Percentiles rank a stretch among this genome's conserved stretches.
phyloP scores from a whole-genome alignment of 2,329 filamentous ascomycete species.

The Fusarium aywerte region DNA sequence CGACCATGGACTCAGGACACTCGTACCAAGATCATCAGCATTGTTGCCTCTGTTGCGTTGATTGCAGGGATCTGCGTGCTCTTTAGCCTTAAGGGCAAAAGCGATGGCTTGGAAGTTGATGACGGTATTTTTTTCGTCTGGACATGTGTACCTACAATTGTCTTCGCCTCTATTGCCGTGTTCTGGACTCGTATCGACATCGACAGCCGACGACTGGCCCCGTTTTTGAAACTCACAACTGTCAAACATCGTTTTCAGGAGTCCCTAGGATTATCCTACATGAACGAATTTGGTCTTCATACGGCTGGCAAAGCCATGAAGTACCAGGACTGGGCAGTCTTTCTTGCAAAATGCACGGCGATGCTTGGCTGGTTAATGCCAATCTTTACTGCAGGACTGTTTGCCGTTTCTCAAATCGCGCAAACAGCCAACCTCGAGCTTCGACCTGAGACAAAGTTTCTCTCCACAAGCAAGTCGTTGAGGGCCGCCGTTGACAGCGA shows the following conservation, averaged over 20 bases:
- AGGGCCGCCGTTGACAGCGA: constrained; percentile 25
- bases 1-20: constrained; percentile 43
- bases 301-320: constrained; percentile 42
- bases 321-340: constrained; percentile 45
- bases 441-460: constrained; percentile 36
- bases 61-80: constrained; percentile 40
- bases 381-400: constrained; percentile 46
- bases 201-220: constrained; percentile 43
- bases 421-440: constrained; percentile 39
- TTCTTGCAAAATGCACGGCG: constrained; percentile 41
- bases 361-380: constrained; percentile 47
- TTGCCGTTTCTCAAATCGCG: constrained; percentile 38
- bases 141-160: constrained; percentile 44
- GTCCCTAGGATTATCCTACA: constrained; percentile 44
- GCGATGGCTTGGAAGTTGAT: constrained; percentile 34
- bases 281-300: constrained; percentile 45
- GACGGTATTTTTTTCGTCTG: constrained; percentile 40
- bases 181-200: constrained; percentile 45
- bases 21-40: constrained; percentile 24
- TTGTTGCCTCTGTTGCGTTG: constrained; percentile 28
- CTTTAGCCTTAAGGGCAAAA: constrained; percentile 34
- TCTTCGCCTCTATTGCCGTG: constrained; percentile 34
- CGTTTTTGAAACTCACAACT: constrained; percentile 42
- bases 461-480: constrained; percentile 36
- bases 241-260: constrained; percentile 40